Conservation (phyloP, 768 basidiomycete species). For the Lactarius hatsudake region DNA sequence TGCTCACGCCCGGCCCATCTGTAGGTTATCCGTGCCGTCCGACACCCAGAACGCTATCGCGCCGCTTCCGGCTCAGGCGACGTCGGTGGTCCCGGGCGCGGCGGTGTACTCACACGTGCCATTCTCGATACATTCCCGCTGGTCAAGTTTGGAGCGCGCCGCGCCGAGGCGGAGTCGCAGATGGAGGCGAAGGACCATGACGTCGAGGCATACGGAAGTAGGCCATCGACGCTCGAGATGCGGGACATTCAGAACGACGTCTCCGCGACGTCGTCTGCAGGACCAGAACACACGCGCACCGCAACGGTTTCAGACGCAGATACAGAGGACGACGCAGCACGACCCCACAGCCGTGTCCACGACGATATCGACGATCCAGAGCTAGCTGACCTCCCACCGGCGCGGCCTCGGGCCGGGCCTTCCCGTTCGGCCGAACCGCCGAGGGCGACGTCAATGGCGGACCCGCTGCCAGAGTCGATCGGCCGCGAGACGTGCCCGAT, state of each 20-base stretch:
- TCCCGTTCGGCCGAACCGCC: constrained; percentile 19
- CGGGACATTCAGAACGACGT: background rate
- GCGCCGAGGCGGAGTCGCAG: constrained; percentile 12
- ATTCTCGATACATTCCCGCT: constrained; percentile 96
- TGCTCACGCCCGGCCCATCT: background rate
- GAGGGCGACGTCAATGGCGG: constrained; percentile 33
- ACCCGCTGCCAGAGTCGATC: constrained; percentile 60
- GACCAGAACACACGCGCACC: background rate
- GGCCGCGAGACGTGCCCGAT: constrained; percentile 91
- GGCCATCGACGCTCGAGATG: background rate
- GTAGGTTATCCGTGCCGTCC: constrained; percentile 75
- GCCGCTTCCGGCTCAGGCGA: constrained; percentile 46
- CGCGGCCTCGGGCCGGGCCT: constrained; percentile 23
- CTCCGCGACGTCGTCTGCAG: background rate
- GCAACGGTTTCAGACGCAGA: background rate
- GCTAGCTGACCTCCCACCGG: constrained; percentile 15
- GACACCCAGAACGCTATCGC: constrained; percentile 88
- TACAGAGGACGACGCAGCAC: background rate
- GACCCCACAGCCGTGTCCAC: background rate
- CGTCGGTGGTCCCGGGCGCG: constrained; percentile 36
- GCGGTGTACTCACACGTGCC: constrained; percentile 66
- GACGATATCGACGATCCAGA: constrained; percentile 8
- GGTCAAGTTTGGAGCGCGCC: constrained; percentile 67
- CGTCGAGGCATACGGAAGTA: constrained; percentile 10
- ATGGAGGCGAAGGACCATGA: constrained; percentile 30